Evolutionary conservation across 768 basidiomycete genomes (phyloP), one percentile per base, ranked within the genome.

Genomic region (Wakefieldia striispora): DNA sequence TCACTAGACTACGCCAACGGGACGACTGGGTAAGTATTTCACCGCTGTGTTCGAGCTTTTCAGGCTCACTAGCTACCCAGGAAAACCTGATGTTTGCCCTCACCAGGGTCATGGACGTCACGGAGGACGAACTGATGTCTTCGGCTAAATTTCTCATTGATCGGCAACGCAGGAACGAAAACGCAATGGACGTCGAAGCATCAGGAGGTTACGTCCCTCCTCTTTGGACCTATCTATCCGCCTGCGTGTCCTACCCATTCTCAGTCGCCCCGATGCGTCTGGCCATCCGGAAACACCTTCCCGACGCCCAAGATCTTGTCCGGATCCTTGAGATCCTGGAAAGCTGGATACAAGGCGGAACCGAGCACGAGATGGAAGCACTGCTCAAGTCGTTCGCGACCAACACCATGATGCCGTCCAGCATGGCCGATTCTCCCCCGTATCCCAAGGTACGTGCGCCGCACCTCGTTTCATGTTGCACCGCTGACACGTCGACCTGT

Each of bases 21-120:
- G 71, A 73, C 37, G 90, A 91, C 58, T 92, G 90, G 89, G 90
- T 82, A 60, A 47, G 75, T 59, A 45, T 41, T 34, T 2, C 35
- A 3, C 35, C 21, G 11, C 24, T 9, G 0, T 24, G 6, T 14
- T 27, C 1, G 14, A 19, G 20, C 13, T 31, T 23, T 3, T 42
- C 13, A 13, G 36, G 33, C 45, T 52, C 20, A 48, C 13, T 35
- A 7, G 21, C 40, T 9, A 19, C 33, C 27, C 46, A 68, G 66
- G 68, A 68, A 56, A 70, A 64, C 31, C 72, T 88, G 37, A 61
- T 76, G 50, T 56, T 81, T 12, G 76, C 85, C 27, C 66, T 90
- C 41, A 65, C 69, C 3, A 69, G 61, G 2, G 81, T 91, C 17
- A 60, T 71, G 6, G 89, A 92, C 62, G 57, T 92, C 49, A 70